Evolutionary conservation across 2,329 filamentous ascomycete species (phyloP), one percentile per base, ranked within the genome.

Genomic region (Verruconis gallopava): DNA sequence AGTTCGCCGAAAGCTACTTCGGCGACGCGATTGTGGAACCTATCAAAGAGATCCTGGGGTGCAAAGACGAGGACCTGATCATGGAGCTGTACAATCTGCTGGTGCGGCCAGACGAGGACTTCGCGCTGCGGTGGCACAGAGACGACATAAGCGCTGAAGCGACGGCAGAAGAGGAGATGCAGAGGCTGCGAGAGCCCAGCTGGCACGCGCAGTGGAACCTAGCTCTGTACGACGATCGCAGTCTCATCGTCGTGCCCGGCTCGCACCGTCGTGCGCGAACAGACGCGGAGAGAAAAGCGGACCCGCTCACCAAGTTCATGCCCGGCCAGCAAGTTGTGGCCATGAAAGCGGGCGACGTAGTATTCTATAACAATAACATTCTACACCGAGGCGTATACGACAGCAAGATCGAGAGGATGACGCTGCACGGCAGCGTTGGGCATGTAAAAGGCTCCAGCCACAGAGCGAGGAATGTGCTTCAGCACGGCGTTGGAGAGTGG

Each of bases 291-390:
- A 68, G 84, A 11, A 59, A 53, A 4, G 84, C 83, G 1, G 75
- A 68, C 15, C 78, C 80, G 0, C 81, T 75, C 51, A 79, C 79
- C 50, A 54, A 63, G 2, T 53, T 64, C 2, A 51, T 91, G 49
- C 75, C 78, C 0, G 74, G 65, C 0, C 78, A 86, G 64, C 54
- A 79, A 12, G 61, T 73, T 3, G 84, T 93, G 13, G 55, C 66
- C 54, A 65, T 93, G 47, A 64, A 72, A 47, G 71, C 84, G 0
- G 85, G 85, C 0, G 85, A 93, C 60, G 75, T 81, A 13, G 82
- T 82, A 33, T 93, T 93, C 53, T 93, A 93, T 56, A 78, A 93
- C 59, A 93, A 88, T 55, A 93, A 93, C 58, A 93, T 93, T 48
- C 58, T 93, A 48, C 81, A 85, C 53, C 66, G 81, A 3, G 81